Conservation (phyloP, 352 stramenopile genomes). For the Globisporangium nodosum region DNA sequence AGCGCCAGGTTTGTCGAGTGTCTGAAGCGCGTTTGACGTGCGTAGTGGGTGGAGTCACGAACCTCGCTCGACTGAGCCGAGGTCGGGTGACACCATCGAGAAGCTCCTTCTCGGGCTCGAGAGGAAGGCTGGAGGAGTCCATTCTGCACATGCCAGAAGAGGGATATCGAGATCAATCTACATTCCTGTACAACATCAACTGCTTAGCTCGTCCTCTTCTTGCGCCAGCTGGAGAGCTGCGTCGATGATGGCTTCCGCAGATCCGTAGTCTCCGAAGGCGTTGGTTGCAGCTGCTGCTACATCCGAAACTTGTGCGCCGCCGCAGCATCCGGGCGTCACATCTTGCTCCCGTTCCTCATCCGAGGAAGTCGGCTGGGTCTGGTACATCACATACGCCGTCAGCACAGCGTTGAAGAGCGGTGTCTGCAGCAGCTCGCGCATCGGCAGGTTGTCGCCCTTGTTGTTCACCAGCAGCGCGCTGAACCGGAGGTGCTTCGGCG, state of each 20-base stretch:
- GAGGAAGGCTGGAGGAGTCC: neutral
- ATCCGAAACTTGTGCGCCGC: neutral
- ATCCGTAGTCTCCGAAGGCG: constrained; percentile 27
- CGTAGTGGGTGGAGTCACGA: neutral
- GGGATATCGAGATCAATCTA: neutral
- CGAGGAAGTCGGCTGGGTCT: constrained; percentile 17
- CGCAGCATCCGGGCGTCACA: neutral
- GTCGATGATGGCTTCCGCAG: constrained; percentile 45
- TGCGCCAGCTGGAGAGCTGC: constrained; percentile 49
- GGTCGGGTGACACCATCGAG: constrained; percentile 44
- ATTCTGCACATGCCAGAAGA: neutral
- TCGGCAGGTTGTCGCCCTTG: constrained; percentile 57
- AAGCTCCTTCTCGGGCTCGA: constrained; percentile 28
- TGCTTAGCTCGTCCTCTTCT: constrained; percentile 52
- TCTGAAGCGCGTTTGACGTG: neutral
- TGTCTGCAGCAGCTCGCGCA: constrained; percentile 54
- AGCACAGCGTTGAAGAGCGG: constrained; percentile 64
- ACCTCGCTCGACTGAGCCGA: neutral
- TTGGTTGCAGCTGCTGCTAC: constrained; percentile 13
- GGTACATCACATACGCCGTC: constrained; percentile 52
- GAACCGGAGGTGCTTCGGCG: constrained; percentile 48
- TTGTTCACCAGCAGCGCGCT: constrained; percentile 48
- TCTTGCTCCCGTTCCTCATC: constrained; percentile 8
- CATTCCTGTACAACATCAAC: constrained; percentile 1
- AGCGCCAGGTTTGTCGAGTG: neutral